Evolutionary conservation across 306 rosid species (phyloP).

Genomic region (Cyamopsis tetragonoloba): DNA sequence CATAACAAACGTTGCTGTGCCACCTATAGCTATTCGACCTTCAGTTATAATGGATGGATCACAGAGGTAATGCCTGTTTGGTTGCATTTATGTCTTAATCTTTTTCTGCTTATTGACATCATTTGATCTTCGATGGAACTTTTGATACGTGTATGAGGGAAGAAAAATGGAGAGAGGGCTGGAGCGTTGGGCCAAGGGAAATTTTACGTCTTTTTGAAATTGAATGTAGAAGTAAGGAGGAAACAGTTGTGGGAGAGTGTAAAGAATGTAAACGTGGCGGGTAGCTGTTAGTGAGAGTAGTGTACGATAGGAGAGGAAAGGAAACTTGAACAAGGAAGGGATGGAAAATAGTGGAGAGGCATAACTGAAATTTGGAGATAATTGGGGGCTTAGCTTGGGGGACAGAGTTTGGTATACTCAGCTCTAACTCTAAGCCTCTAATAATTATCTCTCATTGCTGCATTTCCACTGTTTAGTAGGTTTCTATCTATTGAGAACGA

Average conservation of each 20-base stretch:
- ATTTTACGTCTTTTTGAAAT: background rate
- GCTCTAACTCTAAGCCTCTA: background rate
- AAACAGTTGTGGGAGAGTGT: background rate
- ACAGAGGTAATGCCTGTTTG: constrained; percentile 53
- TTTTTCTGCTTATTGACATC: background rate
- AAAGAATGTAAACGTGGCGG: background rate
- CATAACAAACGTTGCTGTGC: constrained; percentile 61
- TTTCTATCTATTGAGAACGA: background rate
- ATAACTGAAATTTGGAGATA: background rate
- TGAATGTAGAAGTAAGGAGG: background rate
- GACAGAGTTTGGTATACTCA: background rate
- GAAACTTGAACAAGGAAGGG: background rate
- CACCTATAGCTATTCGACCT: constrained; percentile 88
- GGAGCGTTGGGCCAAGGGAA: background rate
- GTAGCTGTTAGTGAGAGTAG: background rate
- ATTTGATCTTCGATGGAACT: background rate
- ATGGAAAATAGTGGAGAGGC: background rate
- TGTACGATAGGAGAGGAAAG: constrained; percentile 3
- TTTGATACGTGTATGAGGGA: background rate
- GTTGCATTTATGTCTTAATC: constrained; percentile 13
- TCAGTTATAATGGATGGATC: constrained; percentile 79
- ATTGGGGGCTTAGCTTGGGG: background rate
- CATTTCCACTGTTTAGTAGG: background rate
- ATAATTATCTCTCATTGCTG: background rate
- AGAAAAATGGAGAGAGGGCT: background rate